Conservation (phyloP, 352 stramenopile genomes). For the Globisporangium nodosum region DNA sequence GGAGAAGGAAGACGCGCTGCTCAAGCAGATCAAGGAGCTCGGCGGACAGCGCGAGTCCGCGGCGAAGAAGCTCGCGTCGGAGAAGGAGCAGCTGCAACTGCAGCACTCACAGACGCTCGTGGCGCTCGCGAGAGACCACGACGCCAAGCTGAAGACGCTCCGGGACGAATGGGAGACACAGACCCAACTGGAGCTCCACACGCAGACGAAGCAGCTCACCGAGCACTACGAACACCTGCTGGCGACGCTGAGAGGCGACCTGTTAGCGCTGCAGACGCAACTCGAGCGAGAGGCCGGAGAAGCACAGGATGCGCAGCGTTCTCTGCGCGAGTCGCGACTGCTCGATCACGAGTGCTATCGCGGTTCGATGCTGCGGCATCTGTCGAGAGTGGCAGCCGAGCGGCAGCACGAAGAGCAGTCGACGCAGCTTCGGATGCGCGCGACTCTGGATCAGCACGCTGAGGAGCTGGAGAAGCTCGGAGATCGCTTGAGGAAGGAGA, state of each 20-base stretch:
- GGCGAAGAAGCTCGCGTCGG: conserved; percentile 18
- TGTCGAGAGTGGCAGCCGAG: not conserved
- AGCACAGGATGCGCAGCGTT: conserved; percentile 6
- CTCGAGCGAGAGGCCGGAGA: not conserved
- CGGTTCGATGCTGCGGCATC: conserved; percentile 4
- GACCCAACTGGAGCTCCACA: conserved; percentile 13
- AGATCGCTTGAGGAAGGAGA: conserved; percentile 4
- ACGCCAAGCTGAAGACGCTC: conserved; percentile 3
- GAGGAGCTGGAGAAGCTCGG: conserved; percentile 14
- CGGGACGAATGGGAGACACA: conserved; percentile 18
- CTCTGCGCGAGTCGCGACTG: conserved; percentile 15
- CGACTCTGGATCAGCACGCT: conserved; percentile 8
- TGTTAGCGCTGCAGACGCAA: conserved; percentile 9
- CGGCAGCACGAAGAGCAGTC: conserved; percentile 1
- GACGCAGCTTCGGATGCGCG: conserved; percentile 1
- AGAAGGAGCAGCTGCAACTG: conserved; percentile 21
- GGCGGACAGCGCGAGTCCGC: conserved; percentile 21
- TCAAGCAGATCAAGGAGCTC: conserved; percentile 33
- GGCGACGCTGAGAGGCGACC: conserved; percentile 14
- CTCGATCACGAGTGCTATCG: conserved; percentile 6
- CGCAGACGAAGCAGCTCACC: conserved; percentile 16
- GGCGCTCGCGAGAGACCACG: conserved; percentile 16
- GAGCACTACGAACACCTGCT: conserved; percentile 25
- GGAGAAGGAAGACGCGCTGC: conserved; percentile 33
- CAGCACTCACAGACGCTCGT: conserved; percentile 16